Percentiles rank a stretch among this genome's conserved stretches.
These are phyloP conservation scores for Umbelopsis sp. DNA, from an alignment of 371 early-diverging fungal species.

Conservation along the genomic window DNA sequence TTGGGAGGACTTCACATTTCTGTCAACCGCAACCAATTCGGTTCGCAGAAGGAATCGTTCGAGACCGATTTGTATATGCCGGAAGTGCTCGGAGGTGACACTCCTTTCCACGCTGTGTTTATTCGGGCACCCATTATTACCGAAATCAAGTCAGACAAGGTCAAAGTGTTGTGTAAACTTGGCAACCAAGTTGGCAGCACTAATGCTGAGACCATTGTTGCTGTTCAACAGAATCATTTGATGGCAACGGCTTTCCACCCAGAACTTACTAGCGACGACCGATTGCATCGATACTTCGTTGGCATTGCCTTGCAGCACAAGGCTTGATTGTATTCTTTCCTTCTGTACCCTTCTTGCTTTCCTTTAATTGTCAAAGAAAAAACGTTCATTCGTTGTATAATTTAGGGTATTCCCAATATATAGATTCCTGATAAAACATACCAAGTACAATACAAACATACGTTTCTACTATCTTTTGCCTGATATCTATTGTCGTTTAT, in stretches of 20 bases:
- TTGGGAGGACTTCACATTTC: conserved; percentile 83
- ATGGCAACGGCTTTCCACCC: conserved; percentile 96
- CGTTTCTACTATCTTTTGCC: too few species aligned
- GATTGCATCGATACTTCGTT: conserved; percentile 89
- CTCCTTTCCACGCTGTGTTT: conserved; percentile 82
- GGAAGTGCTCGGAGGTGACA: conserved; percentile 48
- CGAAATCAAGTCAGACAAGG: conserved; percentile 60
- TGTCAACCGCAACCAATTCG: conserved; percentile 93
- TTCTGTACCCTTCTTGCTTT: not conserved
- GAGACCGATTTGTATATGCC: conserved; percentile 69
- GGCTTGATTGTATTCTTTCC: not conserved
- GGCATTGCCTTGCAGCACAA: conserved; percentile 42
- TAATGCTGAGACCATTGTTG: conserved; percentile 75
- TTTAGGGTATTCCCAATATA: not conserved
- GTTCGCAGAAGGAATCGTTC: conserved; percentile 91
- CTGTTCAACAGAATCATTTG: conserved; percentile 85
- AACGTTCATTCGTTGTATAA: not conserved
- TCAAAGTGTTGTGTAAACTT: conserved; percentile 69
- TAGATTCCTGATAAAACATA: conserved; percentile 7
- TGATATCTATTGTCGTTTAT: too few species aligned
- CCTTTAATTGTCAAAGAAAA: too few species aligned
- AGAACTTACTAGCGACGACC: conserved; percentile 84
- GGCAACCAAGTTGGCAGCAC: conserved; percentile 52
- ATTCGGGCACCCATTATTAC: conserved; percentile 94
- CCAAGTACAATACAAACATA: not conserved